These are phyloP conservation scores for Saccharum spontaneum DNA, from an alignment of 176 grass and related monocot species.

Conservation along the genomic window DNA sequence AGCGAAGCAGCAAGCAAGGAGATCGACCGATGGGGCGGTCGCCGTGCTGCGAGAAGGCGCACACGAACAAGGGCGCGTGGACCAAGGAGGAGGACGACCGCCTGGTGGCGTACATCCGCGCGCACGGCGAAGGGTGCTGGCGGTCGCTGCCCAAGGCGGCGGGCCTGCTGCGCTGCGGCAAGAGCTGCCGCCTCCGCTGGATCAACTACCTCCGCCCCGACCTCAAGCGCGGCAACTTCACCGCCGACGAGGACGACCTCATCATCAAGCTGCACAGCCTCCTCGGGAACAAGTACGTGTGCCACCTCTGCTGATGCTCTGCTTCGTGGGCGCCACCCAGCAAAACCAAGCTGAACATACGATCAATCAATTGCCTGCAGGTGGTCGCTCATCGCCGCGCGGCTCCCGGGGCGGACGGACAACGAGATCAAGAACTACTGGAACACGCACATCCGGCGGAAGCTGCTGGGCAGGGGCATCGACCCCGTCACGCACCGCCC, in stretches of 20 bases:
- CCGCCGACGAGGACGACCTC: conserved; percentile 77
- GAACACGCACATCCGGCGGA: conserved; percentile 92
- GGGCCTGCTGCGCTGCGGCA: conserved; percentile 85
- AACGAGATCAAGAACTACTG: conserved; percentile 99
- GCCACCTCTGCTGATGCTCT: background rate
- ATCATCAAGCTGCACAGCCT: conserved; percentile 85
- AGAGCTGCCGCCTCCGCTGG: conserved; percentile 99
- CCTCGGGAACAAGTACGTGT: conserved; percentile 77
- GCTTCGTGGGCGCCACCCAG: background rate
- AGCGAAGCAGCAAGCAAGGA: too few relatives aligned
- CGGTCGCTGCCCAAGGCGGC: conserved; percentile 73
- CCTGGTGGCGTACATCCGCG: conserved; percentile 63
- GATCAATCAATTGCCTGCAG: conserved; percentile 13
- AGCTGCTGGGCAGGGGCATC: conserved; percentile 59
- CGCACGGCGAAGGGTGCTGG: conserved; percentile 79
- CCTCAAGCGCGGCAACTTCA: conserved; percentile 99
- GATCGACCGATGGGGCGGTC: conserved; percentile 56
- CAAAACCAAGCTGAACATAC: background rate
- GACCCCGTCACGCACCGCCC: conserved; percentile 85
- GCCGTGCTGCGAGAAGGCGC: conserved; percentile 94
- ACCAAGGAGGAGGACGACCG: conserved; percentile 90
- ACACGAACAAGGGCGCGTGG: conserved; percentile 95
- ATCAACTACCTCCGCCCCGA: conserved; percentile 99
- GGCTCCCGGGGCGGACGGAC: conserved; percentile 81
- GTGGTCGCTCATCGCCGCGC: conserved; percentile 85